Evolutionary conservation across 768 basidiomycete species (phyloP), one percentile per base, ranked within the genome.

Genomic region (Pisolithus albus): DNA sequence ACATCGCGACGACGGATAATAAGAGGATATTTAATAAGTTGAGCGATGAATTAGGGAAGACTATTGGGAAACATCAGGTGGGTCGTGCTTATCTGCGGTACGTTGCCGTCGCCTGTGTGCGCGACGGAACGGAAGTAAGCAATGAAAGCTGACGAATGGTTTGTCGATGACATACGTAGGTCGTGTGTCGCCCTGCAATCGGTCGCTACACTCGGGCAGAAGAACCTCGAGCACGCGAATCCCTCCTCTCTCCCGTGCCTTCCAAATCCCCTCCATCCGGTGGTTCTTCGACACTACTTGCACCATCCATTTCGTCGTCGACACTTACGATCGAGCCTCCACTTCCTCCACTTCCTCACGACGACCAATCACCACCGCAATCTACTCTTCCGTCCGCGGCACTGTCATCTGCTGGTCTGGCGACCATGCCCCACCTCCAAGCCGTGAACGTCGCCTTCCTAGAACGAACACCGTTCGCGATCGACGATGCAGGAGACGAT

Each of bases 391-490:
- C 48, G 36, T 38, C 71, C 70, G 63, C 56, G 55, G n/a, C 47
- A 48, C 64, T 34, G 42, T 56, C 53, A 57, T 65, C 67, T 38
- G 30, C 48, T 11, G 50, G 24, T 24, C 72, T 79, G 41, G 78
- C 81, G 23, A 78, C 83, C 19, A 73, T 82, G 64, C 78, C 84
- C 6, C 78, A 87, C 72, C 73, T 90, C 45, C 76, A 85, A 59
- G 85, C 83, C 0, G 88, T 86, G 47, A 87, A 81, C 56, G 86
- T 86, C 30, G 88, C 89, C 28, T 75, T 92, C 43, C 86, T 94
- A 86, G 89, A 95, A 64, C 76, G 95, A 40, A 92, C 91, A 23
- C 86, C 87, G 56, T 99, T 99, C 65, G 92, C 92, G n/a, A 96
- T 98, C 53, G 96, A 99, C 62, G 92, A 93, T 67, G 90, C 85